Conservation (phyloP, 2,329 filamentous ascomycete species). For the Alternaria burnsii region DNA sequence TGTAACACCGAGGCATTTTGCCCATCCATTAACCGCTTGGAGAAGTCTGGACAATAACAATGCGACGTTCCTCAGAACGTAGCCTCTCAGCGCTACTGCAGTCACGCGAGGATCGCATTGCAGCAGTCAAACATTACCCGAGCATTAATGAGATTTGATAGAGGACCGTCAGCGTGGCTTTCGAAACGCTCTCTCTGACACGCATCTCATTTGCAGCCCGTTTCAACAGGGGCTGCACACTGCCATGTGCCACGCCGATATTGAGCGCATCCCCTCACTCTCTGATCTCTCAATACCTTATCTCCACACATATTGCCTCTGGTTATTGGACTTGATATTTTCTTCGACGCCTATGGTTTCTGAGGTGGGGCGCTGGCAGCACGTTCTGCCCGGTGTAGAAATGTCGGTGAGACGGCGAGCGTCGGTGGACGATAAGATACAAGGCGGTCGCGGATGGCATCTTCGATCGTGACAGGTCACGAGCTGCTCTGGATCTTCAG, state of each 20-base stretch:
- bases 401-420: slow-evolving; percentile 41
- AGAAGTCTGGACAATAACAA: not conserved
- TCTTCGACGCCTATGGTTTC: slow-evolving; percentile 15
- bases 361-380: slow-evolving; percentile 27
- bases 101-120: slow-evolving; percentile 22
- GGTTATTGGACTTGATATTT: slow-evolving; percentile 23
- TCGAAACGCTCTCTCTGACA: slow-evolving; percentile 29
- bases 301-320: slow-evolving; percentile 38
- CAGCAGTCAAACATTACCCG: slow-evolving; percentile 24
- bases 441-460: slow-evolving; percentile 3
- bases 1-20: slow-evolving; percentile 17
- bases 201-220: slow-evolving; percentile 32
- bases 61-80: slow-evolving; percentile 7
- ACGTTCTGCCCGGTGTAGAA: slow-evolving; percentile 33
- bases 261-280: slow-evolving; percentile 25
- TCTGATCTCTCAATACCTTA: slow-evolving; percentile 14
- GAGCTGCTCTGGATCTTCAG: slow-evolving; percentile 16
- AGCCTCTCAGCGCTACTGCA: slow-evolving; percentile 25
- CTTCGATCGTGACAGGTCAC: slow-evolving; percentile 7
- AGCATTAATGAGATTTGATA: slow-evolving; percentile 4
- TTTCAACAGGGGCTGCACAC: slow-evolving; percentile 32
- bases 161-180: slow-evolving; percentile 24
- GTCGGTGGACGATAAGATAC: slow-evolving; percentile 14
- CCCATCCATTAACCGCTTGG: slow-evolving; percentile 8
- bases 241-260: slow-evolving; percentile 30